Base-by-base conservation (phyloP, 2,329 filamentous ascomycete species). In the Neofusicoccum laricinum region DNA sequence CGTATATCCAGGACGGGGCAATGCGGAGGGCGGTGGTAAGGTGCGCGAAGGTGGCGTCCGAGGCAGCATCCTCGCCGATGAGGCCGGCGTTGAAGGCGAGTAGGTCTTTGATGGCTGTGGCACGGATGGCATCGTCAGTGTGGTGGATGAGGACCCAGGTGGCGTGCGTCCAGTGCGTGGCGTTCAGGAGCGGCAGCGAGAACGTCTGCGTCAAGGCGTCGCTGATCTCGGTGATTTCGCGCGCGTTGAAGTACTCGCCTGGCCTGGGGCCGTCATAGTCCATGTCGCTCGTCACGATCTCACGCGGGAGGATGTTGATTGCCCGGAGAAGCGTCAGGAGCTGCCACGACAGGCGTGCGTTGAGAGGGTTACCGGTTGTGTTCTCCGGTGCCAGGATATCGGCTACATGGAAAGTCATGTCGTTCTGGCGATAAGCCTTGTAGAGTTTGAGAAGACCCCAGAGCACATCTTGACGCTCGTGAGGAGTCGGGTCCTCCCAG, bases 391-490 rank as follows among this genome's bases (percentile, higher is more conserved):
- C 85, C 36, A 97, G 79, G 15, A 93, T 83, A 40, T 89, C 86
- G 69, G 92, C 91, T 2, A 96, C 53, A 67, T 75, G 73, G 48
- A 78, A 81, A 41, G 71, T 75, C 66, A 72, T 69, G 15, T 58
- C 64, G 30, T 75, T 71, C 66, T 77, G 73, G 10, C 79, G 77
- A n/a, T 86, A 81, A n/a, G 79, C 81, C 1, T 92, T 86, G 71
- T 93, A 96, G 4, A 96, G 82, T 74, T 91, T 92, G 57, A 99
- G 79, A 0, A 99, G 84, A 12, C 92, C 90, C 90, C 94, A 97
- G 0, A 98, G 82, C 7, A 96, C 82, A 73, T 96, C 93, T 72
- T 95, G 88, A 45, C 88, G 84, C 32, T 80, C 77, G 30, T 85
- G 82, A 12, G 82, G 80, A 59, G 86, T 79, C 3, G 81, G 78